Evolutionary conservation across 331 rosid genomes (phyloP), one percentile per base, ranked within the genome.

Genomic region (Phaseolus coccineus): DNA sequence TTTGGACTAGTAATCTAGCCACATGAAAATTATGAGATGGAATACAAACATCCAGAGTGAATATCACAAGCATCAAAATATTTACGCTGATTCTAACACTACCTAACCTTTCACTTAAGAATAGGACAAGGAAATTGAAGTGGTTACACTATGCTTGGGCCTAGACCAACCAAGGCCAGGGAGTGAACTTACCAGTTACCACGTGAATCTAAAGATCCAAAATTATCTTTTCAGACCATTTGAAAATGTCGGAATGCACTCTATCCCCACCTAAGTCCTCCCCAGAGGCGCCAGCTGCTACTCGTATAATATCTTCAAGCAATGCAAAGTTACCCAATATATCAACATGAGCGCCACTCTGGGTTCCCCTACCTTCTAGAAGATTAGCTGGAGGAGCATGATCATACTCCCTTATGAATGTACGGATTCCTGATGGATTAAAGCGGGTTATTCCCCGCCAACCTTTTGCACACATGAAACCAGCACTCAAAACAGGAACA

Each of bases 331-430:
- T 93, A 35, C 98, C 98, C 93, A 93, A 86, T 78, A 93, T 93
- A 82, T 91, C 98, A 77, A 93, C 98, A 71, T 93, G 98, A 64
- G 98, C 98, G 2, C 97, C 98, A 47, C 98, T 93, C 66, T 89
- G 97, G 28, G 98, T 89, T 65, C 98, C 98, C 16, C 98, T 89
- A 5, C 98, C 98, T 84, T 93, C 97, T 24, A 93, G 90, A 76
- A 93, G 87, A 87, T 91, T 90, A 68, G 98, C 88, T 14, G 95
- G 97, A 58, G 95, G 98, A 66, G 95, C 89, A 80, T 93, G 98
- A 74, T 87, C 89, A 19, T 93, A 93, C 85, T 93, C 97, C 83
- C 93, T 87, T 35, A 90, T 12, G 63, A 80, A 84, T 1, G 98
- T 74, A 51, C 12, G 86, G 59, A 89, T 91, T 44, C 98, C 98